Evolutionary conservation across 2,329 filamentous ascomycete genomes (phyloP), one percentile per base, ranked within the genome.

Genomic region (Akanthomyces uredinophilus): DNA sequence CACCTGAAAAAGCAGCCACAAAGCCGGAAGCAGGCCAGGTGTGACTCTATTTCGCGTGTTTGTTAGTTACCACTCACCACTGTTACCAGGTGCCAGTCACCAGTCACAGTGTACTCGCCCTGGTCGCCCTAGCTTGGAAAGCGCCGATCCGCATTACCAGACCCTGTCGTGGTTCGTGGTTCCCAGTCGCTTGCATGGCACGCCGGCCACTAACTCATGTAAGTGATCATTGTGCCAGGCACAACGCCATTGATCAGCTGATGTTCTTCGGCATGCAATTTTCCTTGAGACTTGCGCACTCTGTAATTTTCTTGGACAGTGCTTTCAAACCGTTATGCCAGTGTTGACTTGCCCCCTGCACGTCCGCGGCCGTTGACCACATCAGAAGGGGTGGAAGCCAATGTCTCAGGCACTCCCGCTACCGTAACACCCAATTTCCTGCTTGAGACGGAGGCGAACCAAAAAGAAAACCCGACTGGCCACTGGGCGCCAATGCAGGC

Each of bases 391-490:
- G 49, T 27, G 6, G 22, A 52, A 43, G 35, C 8, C 49, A 52
- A 53, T 60, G 57, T 60, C 57, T 60, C 49, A 47, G 20, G 22
- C 47, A 22, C 46, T 10, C n/a, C 32, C 32, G 32, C 32, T 35
- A 35, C 32, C 20, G 35, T 29, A 57, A 50, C 20, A 37, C 41
- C 41, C 50, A 60, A 60, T 60, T 53, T 53, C 47, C 57, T 53
- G 39, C 57, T 41, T 29, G 27, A 53, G 49, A 46, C 20, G 24
- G 32, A 35, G 32, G 16, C 44, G 8, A 13, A 7, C 24, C 13
- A 16, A 50, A 14, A 32, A 18, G 20, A 24, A 29, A 27, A 39
- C 24, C 29, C 41, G 27, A 56, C 52, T 16, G 22, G 52, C 44
- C 22, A 55, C 49, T 43, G 37, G 35, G 10, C 13, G 41, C 18